Evolutionary conservation across 2,329 filamentous ascomycete species (phyloP), one percentile per base, ranked within the genome.

Genomic region (Phialophora chinensis): DNA sequence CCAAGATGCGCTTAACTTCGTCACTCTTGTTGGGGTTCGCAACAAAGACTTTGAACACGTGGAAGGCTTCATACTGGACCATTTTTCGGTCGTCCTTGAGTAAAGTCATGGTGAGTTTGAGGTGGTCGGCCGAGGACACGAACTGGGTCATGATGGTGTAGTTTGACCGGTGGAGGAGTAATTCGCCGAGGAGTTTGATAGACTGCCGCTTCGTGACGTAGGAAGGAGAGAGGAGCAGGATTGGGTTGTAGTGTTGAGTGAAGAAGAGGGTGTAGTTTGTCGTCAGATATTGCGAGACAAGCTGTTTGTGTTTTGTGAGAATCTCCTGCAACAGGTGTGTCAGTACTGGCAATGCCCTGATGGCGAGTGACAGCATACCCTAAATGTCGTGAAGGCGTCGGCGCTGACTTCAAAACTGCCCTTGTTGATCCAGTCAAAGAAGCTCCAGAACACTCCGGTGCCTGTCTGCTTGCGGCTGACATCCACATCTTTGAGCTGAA

Each of bases 1-100:
- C 89, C 70, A 99, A 82, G 75, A 99, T 97, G 77, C 94, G 92
- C 77, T 97, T 93, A 57, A 99, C 95, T 38, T 93, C 92, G 67
- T 94, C 85, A n/a, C 92, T 96, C 81, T 99, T 99, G 83, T 98
- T 93, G 7, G 95, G 95, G 77, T 99, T 99, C 67, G 95, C 95
- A 62, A 98, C 95, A 79, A 99, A 99, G 69, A 99, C 94, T 84
- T 99, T 99, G 86, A 99, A 99, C 50, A 99, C 94, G 77, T 99
- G 95, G 78, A 99, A 99, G 7, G 93, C 95, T 78, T 99, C 95
- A 77, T 99, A 99, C 79, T 98, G 95, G 69, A 99, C 95, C 93
- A 99, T 99, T 79, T 96, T 95, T 73, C 94, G 88, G 78, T 98
- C 94, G 78, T 98, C 95, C 72, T 93, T 90, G 68, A 99, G 83